phyloP scores from a whole-genome alignment of 176 grass and related monocot genomes.

The Alloteropsis semialata region DNA sequence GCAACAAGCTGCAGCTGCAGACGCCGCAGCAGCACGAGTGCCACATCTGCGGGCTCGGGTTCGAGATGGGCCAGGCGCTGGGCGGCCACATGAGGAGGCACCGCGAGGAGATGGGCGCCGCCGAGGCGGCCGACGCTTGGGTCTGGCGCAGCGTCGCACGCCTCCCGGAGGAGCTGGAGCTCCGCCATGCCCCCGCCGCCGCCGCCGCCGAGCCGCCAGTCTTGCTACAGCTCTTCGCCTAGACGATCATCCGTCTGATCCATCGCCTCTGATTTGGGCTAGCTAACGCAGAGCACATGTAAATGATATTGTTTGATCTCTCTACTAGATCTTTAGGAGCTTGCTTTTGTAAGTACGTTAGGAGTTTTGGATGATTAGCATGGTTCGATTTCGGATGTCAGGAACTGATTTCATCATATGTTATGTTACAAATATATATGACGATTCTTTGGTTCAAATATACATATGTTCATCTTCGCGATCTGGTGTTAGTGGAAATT shows the following conservation, averaged over 20 bases:
- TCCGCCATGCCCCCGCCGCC: neutral
- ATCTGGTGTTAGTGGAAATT: neutral
- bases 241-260: neutral
- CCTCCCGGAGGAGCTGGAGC: neutral
- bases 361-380: neutral
- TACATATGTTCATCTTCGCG: neutral
- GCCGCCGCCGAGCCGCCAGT: neutral
- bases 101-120: slow-evolving; percentile 19
- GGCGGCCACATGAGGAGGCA: slow-evolving; percentile 68
- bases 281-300: neutral
- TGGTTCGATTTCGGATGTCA: neutral
- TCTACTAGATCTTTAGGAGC: neutral
- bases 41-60: slow-evolving; percentile 54
- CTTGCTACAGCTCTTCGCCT: slow-evolving; percentile 40
- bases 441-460: neutral
- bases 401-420: neutral
- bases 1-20: neutral
- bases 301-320: neutral
- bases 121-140: slow-evolving; percentile 15
- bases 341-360: neutral
- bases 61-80: slow-evolving; percentile 60
- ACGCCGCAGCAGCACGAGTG: slow-evolving; percentile 37
- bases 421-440: too few relatives aligned
- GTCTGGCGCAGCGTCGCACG: neutral
- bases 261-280: neutral